Percentiles rank a stretch among this genome's conserved stretches.
phyloP scores from a whole-genome alignment of 768 basidiomycete species.

The Amanita fuliginea region DNA sequence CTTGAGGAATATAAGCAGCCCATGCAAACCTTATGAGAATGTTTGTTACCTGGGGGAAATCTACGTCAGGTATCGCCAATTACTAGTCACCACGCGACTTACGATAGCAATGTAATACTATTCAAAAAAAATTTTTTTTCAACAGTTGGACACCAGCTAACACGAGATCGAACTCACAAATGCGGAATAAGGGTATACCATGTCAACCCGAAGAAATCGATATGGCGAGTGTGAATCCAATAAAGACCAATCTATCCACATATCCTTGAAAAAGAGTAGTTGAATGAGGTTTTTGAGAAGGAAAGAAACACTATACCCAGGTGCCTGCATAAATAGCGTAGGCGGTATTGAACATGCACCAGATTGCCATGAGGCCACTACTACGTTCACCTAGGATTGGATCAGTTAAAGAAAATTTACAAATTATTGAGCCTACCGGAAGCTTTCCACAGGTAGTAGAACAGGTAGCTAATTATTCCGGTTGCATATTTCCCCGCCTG shows the following conservation, averaged over 20 bases:
- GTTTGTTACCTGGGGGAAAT: constrained; percentile 50
- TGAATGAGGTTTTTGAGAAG: background rate
- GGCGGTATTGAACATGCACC: constrained; percentile 50
- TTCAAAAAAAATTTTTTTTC: background rate
- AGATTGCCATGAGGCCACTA: constrained; percentile 48
- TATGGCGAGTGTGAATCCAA: constrained; percentile 44
- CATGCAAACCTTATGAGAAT: constrained; percentile 71
- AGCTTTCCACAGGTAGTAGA: constrained; percentile 75
- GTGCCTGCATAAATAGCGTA: constrained; percentile 61
- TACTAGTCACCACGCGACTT: constrained; percentile 11
- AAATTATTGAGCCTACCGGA: constrained; percentile 28
- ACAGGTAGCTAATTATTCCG: constrained; percentile 53
- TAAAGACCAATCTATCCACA: constrained; percentile 89
- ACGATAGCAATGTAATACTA: constrained; percentile 82
- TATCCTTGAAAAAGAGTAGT: constrained; percentile 33
- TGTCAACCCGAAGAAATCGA: constrained; percentile 58
- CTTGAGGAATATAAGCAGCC: constrained; percentile 61
- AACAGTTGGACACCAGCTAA: background rate
- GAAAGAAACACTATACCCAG: constrained; percentile 48
- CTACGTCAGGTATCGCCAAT: background rate
- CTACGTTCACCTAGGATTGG: constrained; percentile 21
- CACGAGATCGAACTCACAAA: constrained; percentile 30
- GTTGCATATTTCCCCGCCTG: constrained; percentile 79
- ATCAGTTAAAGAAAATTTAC: background rate
- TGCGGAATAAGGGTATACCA: constrained; percentile 58